Conservation (phyloP, 2,329 filamentous ascomycete genomes). For the Aureobasidium zeae region DNA sequence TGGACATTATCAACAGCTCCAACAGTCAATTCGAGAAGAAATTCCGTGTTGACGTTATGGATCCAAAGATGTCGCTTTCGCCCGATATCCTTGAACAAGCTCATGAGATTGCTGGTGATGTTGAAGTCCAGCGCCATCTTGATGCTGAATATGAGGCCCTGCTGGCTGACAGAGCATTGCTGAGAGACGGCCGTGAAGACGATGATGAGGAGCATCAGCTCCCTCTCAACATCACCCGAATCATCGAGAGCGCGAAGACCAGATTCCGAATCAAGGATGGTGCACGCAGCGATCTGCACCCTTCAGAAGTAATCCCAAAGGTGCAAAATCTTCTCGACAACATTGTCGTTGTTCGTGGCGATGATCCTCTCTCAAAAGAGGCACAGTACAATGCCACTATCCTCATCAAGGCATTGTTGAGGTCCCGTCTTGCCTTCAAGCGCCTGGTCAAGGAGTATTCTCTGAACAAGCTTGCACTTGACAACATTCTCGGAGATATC, state of each 20-base stretch:
- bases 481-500: slow-evolving; percentile 83
- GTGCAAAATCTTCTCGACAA: slow-evolving; percentile 66
- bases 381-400: slow-evolving; percentile 82
- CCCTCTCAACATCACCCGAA: slow-evolving; percentile 81
- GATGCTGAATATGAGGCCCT: slow-evolving; percentile 83
- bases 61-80: slow-evolving; percentile 50
- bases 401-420: slow-evolving; percentile 83
- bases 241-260: slow-evolving; percentile 82
- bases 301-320: slow-evolving; percentile 73
- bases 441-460: slow-evolving; percentile 77
- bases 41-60: slow-evolving; percentile 83
- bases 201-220: slow-evolving; percentile 82
- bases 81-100: slow-evolving; percentile 74
- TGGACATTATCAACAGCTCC: slow-evolving; percentile 78
- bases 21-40: slow-evolving; percentile 67
- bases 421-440: slow-evolving; percentile 86
- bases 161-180: slow-evolving; percentile 59
- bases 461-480: slow-evolving; percentile 83
- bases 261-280: slow-evolving; percentile 84
- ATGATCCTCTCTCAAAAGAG: slow-evolving; percentile 71
- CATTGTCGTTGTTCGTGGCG: slow-evolving; percentile 77
- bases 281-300: slow-evolving; percentile 79
- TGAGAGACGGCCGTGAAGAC: slow-evolving; percentile 62
- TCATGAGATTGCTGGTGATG: slow-evolving; percentile 75
- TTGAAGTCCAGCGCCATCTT: slow-evolving; percentile 75